A percentile compares a stretch with the other conserved stretches of the same genome.
Evolutionary conservation across 2,329 filamentous ascomycete genomes (phyloP).

Genomic region (Arthroderma uncinatum): DNA sequence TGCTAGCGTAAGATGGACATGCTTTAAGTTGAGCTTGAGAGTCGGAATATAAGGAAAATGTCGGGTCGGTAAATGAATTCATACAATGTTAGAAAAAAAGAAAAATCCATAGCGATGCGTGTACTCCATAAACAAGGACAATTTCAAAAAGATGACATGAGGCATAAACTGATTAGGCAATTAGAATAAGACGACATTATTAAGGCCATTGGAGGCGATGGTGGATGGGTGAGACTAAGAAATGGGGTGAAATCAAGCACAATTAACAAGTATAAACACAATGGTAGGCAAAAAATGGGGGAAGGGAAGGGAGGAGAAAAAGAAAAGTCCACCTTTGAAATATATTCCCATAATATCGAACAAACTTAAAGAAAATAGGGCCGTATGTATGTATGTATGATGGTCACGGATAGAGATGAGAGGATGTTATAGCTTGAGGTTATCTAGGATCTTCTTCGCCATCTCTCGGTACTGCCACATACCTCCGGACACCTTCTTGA

Average conservation of each 20-base stretch:
- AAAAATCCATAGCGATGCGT: neutral
- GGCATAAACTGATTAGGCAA: neutral
- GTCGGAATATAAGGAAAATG: neutral
- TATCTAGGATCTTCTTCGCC: slow-evolving; percentile 87
- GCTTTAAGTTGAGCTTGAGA: neutral
- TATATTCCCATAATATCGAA: neutral
- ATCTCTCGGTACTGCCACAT: slow-evolving; percentile 99
- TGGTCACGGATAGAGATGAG: neutral
- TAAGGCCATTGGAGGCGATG: neutral
- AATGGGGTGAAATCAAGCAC: neutral
- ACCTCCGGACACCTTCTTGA: slow-evolving; percentile 89
- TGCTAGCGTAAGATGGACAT: neutral
- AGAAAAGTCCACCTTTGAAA: neutral
- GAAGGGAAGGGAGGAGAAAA: neutral
- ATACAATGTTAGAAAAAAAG: neutral
- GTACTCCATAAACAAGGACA: neutral
- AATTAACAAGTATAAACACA: neutral
- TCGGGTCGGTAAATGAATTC: neutral
- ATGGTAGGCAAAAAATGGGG: neutral
- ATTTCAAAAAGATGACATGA: neutral
- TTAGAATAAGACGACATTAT: neutral
- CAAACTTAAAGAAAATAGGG: neutral
- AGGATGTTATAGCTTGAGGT: slow-evolving; percentile 58
- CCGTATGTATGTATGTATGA: neutral
- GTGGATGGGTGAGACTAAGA: neutral